Base-by-base conservation (phyloP, 2,329 filamentous ascomycete genomes). In the Colletotrichum abscissum region DNA sequence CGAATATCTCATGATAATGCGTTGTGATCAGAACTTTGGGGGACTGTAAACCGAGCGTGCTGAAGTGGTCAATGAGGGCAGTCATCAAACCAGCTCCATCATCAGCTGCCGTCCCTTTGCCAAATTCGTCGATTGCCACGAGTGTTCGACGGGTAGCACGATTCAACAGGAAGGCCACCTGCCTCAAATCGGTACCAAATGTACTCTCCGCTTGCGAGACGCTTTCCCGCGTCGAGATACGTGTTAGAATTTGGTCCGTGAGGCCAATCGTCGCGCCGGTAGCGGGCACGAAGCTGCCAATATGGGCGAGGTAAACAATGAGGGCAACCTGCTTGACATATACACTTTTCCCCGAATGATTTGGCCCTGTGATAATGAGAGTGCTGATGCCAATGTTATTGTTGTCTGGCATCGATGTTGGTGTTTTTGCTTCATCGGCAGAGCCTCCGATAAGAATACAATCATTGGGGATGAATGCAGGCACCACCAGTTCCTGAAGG, bases 301-400 rank as follows among this genome's bases (percentile, higher is more conserved):
- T 90, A 79, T 99, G 97, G 0, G 97, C 94, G 82, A 99, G 89
- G 79, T 97, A 98, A 16, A 97, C 92, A 72, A 98, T 97, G 63
- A 98, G 85, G 5, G 95, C 97, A 38, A 94, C 90, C 81, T 99
- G 96, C 81, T 97, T 99, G 79, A 98, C 88, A 81, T 98, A 98
- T 0, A 98, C 91, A 77, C 95, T 98, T 82, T 99, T 99, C 0
- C 97, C 97, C 0, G 97, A 98, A 80, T 97, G 97, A 77, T 99
- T 99, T 5, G 97, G 95, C 0, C 97, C 97, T 0, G 97, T 98
- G 78, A 99, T 82, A 6, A 98, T 85, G 14, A 98, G 81, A 83
- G 95, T 92, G 75, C 89, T 94, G 14, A 49, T 49, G 14, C 69
- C 67, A 24, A 74, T 76, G 14, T 52, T 42, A 9, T n/a, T 8